Evolutionary conservation across 176 grass and related monocot genomes (phyloP), one percentile per base, ranked within the genome.

Genomic region (Elymus sibiricus): DNA sequence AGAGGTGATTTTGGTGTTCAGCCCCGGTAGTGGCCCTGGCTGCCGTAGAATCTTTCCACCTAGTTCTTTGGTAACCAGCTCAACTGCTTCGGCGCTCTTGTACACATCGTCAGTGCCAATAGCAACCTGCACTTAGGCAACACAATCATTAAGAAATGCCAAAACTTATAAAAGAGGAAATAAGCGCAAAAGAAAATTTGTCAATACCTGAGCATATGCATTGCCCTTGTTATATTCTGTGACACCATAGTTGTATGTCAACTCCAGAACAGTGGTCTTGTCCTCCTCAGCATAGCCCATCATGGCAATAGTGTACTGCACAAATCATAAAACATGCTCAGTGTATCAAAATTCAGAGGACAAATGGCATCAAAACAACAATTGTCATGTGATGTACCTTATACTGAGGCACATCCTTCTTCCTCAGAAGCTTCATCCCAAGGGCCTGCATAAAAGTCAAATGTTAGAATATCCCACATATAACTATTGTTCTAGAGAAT

Each of bases 31-130:
- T 1, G 97, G 97, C 40, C 94, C 97, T 66, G 94, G 92, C 64
- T 92, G 93, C 73, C 94, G 39, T 74, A 95, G 86, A 76, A 98
- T 96, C 90, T 94, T 98, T 22, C 97, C 97, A 39, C 97, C 94
- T 66, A 98, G 60, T 83, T 98, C 97, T 77, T 93, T 96, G 4
- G 92, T 87, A 21, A 88, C 86, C 35, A 94, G 47, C 39, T 98
- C 94, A 3, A 98, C 92, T 37, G 82, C 94, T 69, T 84, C 87
- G 34, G 78, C 90, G 90, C 94, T 98, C 84, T 92, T 96, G 85
- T 98, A 98, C 58, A 98, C 94, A 92, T 98, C 97, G 19, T 98
- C 83, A 1, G 97, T 98, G 82, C 97, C 93, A 89, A 98, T 92
- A 76, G 94, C 97, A 90, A 98, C 72, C 97, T 98, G 80, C 24